Evolutionary conservation across 768 basidiomycete species (phyloP), one percentile per base, ranked within the genome.

Genomic region (Tylopilus intermedius): DNA sequence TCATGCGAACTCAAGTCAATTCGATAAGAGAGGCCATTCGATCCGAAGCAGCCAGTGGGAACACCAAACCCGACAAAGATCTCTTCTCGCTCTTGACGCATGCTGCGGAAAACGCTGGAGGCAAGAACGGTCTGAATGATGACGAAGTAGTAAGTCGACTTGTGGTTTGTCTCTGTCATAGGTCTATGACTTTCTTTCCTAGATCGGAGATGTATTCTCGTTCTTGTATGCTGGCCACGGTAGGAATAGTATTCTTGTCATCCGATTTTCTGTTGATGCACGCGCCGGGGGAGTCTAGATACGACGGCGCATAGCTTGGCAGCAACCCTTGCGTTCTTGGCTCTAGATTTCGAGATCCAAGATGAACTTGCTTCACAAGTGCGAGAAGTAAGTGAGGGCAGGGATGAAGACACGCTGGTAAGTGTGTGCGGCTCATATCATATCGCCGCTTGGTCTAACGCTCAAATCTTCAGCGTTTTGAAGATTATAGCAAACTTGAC

Each of bases 201-300:
- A 79, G 79, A 77, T 81, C 47, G 79, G 79, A 5, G 79, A 81
- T 46, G 64, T 79, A 1, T 81, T 73, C 56, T 56, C 74, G 8
- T 67, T 80, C 62, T 67, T 84, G 26, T 75, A 80, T 45, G 82
- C 81, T 29, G 82, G 82, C 13, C 80, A 82, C 57, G 80, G 79
- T 79, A 54, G 14, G 66, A 47, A 15, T 38, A 15, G 37, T 13
- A 1, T 38, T 24, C 33, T 14, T 29, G 26, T 10, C 9, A 10
- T 11, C 21, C 6, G 21, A 40, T 11, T 22, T 1, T 22, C 21
- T 39, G 18, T 18, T 6, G n/a, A 51, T 24, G 24, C 10, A 3
- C 2, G 4, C 1, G 4, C 1, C 5, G 4, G 13, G 10, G 26
- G n/a, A 13, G 32, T 10, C 33, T 40, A 39, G 69, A 71, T 47